These are phyloP conservation scores for Megacollybia platyphylla DNA, from an alignment of 1,284 basidiomycete genomes.

Conservation along the genomic window DNA sequence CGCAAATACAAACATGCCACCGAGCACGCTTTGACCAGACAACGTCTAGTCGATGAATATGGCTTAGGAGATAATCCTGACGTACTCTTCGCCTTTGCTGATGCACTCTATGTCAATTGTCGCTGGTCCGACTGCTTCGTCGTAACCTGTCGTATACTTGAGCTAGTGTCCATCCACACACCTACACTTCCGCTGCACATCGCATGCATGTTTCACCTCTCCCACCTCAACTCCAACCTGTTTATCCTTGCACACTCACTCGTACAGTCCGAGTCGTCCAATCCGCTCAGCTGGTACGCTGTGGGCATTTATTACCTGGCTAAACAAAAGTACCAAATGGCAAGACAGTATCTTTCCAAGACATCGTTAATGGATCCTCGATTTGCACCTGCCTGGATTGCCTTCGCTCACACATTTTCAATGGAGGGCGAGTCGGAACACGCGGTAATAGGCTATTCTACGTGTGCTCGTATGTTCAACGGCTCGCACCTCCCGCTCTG, in stretches of 20 bases:
- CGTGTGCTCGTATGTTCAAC: conserved; percentile 87
- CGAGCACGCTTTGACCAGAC: conserved; percentile 70
- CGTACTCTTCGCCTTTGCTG: conserved; percentile 84
- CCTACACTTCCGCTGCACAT: conserved; percentile 88
- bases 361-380: conserved; percentile 94
- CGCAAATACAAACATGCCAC: conserved; percentile 81
- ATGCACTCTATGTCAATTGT: conserved; percentile 79
- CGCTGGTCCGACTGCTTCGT: conserved; percentile 91
- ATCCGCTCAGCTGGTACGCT: conserved; percentile 93
- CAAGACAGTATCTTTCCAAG: conserved; percentile 91
- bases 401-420: conserved; percentile 95
- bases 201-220: conserved; percentile 94
- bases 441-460: conserved; percentile 96
- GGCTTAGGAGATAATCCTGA: conserved; percentile 84
- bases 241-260: conserved; percentile 95
- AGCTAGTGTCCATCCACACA: conserved; percentile 70
- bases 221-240: conserved; percentile 80
- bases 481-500: conserved; percentile 89
- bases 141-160: conserved; percentile 82
- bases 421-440: conserved; percentile 97
- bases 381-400: conserved; percentile 94
- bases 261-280: conserved; percentile 87
- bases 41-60: conserved; percentile 66
- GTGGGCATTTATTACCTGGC: conserved; percentile 96
- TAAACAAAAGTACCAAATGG: conserved; percentile 77